Evolutionary conservation across 495 filamentous ascomycete genomes (phyloP), one percentile per base, ranked within the genome.

Genomic region (Neurospora africana): DNA sequence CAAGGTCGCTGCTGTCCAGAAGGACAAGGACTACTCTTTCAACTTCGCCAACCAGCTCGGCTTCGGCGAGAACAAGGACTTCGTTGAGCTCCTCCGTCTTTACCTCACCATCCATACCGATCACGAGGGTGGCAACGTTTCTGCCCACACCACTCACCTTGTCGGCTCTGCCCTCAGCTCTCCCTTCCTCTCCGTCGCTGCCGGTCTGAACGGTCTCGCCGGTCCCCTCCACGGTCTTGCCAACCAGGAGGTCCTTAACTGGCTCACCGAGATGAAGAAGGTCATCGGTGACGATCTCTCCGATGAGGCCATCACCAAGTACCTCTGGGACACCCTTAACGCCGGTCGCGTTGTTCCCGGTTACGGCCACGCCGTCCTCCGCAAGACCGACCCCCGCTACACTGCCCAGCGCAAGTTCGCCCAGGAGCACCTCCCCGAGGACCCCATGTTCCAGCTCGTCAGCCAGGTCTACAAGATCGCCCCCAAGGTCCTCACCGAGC

Each of bases 391-490:
- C 82, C 95, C 95, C 78, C 95, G 95, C 79, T 99, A 98, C 89
- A 90, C 92, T 79, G 95, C 95, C 74, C 95, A 98, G 87, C 93
- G 95, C 83, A 91, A 93, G 77, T 99, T 99, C 77, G 95, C 95
- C 70, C 92, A 92, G 76, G 91, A 83, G 78, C 83, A 95, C 81
- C 91, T 98, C 80, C 93, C 94, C 78, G 87, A 95, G 81, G 94
- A 97, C 86, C 92, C 93, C 75, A 97, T 99, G 93, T 99, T 97
- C 93, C 92, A 98, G 88, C 91, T 99, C 71, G 95, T 99, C 85
- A 93, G 90, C 89, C 94, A 98, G 86, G 95, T 98, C 75, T 98
- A 97, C 90, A 98, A 99, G 91, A 98, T 99, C 80, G 95, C 95
- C 71, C 96, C 95, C 74, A 92, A 92, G 79, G 95, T 99, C 72